Percentiles rank a stretch among this genome's conserved stretches.
Conservation (phyloP, 176 grass and related monocot genomes). For the Chrysopogon serrulatus region DNA sequence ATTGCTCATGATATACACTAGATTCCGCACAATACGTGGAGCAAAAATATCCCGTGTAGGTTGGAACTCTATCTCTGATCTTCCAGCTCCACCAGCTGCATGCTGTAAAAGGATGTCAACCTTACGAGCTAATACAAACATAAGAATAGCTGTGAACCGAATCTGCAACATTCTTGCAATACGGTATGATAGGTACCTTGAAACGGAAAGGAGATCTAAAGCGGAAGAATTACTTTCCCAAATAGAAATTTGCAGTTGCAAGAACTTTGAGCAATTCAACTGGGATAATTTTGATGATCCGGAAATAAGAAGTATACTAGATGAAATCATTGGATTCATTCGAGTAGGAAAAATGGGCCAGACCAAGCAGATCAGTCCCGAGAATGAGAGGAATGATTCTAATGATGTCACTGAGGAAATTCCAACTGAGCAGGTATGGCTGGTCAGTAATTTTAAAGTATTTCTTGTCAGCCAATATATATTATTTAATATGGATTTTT, state of each 20-base stretch:
- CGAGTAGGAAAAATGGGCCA: slow-evolving; percentile 57
- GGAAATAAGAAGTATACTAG: slow-evolving; percentile 68
- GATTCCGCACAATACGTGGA: slow-evolving; percentile 57
- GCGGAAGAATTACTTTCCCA: slow-evolving; percentile 20
- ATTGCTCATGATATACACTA: slow-evolving; percentile 73
- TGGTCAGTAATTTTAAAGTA: slow-evolving; percentile 31
- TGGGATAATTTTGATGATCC: slow-evolving; percentile 80
- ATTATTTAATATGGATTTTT: not conserved
- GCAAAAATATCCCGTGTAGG: slow-evolving; percentile 65
- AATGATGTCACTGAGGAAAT: slow-evolving; percentile 4
- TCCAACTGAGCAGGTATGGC: slow-evolving; percentile 8
- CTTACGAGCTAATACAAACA: slow-evolving; percentile 55
- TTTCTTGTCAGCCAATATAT: slow-evolving; percentile 2
- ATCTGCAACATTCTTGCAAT: slow-evolving; percentile 65
- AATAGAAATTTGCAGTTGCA: slow-evolving; percentile 20
- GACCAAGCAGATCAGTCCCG: slow-evolving; percentile 30
- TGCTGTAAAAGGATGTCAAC: slow-evolving; percentile 75
- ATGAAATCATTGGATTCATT: slow-evolving; percentile 76
- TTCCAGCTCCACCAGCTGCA: slow-evolving; percentile 65
- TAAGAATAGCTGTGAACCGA: slow-evolving; percentile 54
- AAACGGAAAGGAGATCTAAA: slow-evolving; percentile 31
- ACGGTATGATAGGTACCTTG: slow-evolving; percentile 53
- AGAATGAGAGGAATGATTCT: slow-evolving; percentile 8
- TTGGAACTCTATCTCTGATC: slow-evolving; percentile 70
- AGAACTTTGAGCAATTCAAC: slow-evolving; percentile 25